These are phyloP conservation scores for Skeletonema grethae DNA, from an alignment of 108 stramenopile genomes.

Conservation along the genomic window DNA sequence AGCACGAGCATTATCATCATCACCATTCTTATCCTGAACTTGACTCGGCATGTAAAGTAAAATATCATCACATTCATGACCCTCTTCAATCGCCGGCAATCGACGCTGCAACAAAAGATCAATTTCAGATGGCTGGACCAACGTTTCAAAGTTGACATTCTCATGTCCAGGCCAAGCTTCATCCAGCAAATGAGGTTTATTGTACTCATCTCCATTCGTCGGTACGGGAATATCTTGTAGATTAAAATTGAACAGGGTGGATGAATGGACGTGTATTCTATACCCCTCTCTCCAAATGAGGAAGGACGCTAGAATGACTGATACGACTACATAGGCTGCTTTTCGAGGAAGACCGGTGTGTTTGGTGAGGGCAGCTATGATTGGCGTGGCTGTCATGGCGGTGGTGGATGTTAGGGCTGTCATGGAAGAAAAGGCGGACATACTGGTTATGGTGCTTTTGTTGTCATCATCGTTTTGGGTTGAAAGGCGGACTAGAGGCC, in stretches of 20 bases:
- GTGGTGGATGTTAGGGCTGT: neutral
- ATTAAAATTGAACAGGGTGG: neutral
- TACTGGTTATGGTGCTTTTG: neutral
- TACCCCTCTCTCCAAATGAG: neutral
- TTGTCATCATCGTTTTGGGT: neutral
- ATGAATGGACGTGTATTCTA: neutral
- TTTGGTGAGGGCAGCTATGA: neutral
- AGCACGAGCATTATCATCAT: neutral
- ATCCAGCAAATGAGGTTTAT: neutral
- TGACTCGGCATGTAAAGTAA: conserved; percentile 37
- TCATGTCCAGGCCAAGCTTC: neutral
- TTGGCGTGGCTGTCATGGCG: neutral
- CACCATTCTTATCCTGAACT: neutral
- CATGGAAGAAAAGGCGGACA: neutral
- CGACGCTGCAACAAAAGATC: neutral
- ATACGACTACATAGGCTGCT: neutral
- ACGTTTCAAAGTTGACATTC: conserved; percentile 1
- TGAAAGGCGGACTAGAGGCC: neutral
- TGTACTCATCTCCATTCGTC: neutral
- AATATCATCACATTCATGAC: conserved; percentile 27
- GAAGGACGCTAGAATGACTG: neutral
- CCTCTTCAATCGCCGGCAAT: neutral
- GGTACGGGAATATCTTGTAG: neutral
- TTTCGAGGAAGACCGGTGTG: conserved; percentile 1
- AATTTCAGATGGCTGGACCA: neutral